Conservation (phyloP, 129 eudicot genomes). For the carrot (Daucus carota) region DH1_v3.0 NC_030385.2:29076501-29077000, state of each 20-base stretch:
- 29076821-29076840: slow-evolving; percentile 31
- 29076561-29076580: not conserved
- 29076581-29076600: not conserved
- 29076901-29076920: slow-evolving; percentile 58
- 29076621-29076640: not conserved
- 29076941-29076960: slow-evolving; percentile 50
- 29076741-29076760: slow-evolving; percentile 62
- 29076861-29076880: slow-evolving; percentile 78
- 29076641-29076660: slow-evolving; percentile 37
- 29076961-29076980: slow-evolving; percentile 34
- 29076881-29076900: slow-evolving; percentile 66
- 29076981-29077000: slow-evolving; percentile 27
- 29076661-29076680: slow-evolving; percentile 52
- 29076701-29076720: slow-evolving; percentile 64
- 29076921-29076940: slow-evolving; percentile 51
- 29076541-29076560: not conserved
- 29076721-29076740: slow-evolving; percentile 23
- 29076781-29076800: slow-evolving; percentile 41
- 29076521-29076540: not conserved
- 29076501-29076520: not conserved
- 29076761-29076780: slow-evolving; percentile 54
- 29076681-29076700: slow-evolving; percentile 55
- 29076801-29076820: slow-evolving; percentile 48
- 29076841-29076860: slow-evolving; percentile 19
- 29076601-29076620: not conserved